Base-by-base conservation (phyloP, 2,329 filamentous ascomycete genomes). In the Paraconiothyrium brasiliense region DNA sequence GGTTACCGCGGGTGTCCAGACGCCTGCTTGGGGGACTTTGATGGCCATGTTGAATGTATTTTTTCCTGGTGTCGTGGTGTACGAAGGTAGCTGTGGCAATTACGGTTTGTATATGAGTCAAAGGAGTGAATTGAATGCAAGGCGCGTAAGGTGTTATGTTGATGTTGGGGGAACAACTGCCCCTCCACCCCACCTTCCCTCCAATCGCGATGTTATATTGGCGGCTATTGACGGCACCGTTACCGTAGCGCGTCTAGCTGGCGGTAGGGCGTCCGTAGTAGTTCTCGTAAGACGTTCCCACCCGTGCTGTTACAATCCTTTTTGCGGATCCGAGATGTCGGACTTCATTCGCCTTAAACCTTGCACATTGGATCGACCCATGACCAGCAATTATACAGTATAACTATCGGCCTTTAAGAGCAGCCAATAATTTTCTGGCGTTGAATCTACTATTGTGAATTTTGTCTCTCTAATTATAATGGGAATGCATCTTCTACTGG, bases 1-100 rank as follows among this genome's bases (percentile, higher is more conserved):
- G 16, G 82, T 83, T 20, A 83, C 75, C 8, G 81, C 80, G 27
- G 82, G 82, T 27, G 69, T 71, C 73, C 73, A 77, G 44, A 77
- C 70, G 51, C 74, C 74, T 37, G 73, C 9, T 57, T 39, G 16
- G 11, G 66, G 66, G 34, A 66, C 46, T 54, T 43, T 51, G 41
- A 55, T 16, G 20, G 30, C 35, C 34, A 41, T 52, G n/a, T 22
- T 14, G 43, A 46, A 2, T 22, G 20, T 20, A 5, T 24, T 22
- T 1, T 13, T 6, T 24, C 27, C 6, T 24, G 10, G n/a, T 22
- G 8, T 20, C 11, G 43, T 46, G 5, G 9, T 46, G 11, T 22
- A 24, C 3, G 11, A 24, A 11, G 1, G 43, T 46, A 22, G 9
- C 30, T 32, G 24, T 16, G 9, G 46, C 13, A 16, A 8, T 34